Evolutionary conservation across 371 early-diverging fungal genomes (phyloP).

Genomic region (Apophysomyces variabilis): DNA sequence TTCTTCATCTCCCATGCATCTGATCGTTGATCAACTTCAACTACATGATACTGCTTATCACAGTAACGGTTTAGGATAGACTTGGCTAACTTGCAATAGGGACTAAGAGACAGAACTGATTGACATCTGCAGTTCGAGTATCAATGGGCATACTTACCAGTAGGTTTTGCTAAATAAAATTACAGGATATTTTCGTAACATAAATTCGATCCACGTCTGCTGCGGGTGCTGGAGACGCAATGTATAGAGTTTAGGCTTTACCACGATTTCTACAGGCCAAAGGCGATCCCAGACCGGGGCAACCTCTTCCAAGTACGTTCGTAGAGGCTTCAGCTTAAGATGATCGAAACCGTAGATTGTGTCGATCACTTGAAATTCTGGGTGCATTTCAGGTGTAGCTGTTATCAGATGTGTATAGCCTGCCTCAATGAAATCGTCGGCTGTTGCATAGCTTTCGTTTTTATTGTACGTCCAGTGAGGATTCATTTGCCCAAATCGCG

Average conservation of each 20-base stretch:
- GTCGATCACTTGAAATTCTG: constrained; percentile 47
- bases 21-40: constrained; percentile 46
- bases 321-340: constrained; percentile 21
- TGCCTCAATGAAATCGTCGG: constrained; percentile 56
- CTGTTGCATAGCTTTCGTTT: constrained; percentile 55
- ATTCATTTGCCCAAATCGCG: constrained; percentile 69
- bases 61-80: constrained; percentile 49
- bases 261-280: constrained; percentile 25
- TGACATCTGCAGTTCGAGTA: background rate
- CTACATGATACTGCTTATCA: constrained; percentile 25
- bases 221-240: constrained; percentile 37
- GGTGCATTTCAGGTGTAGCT: constrained; percentile 43
- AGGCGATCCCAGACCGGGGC: constrained; percentile 8
- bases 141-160: constrained; percentile 41
- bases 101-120: constrained; percentile 24
- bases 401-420: constrained; percentile 75
- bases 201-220: constrained; percentile 38
- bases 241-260: constrained; percentile 38
- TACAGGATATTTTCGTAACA: constrained; percentile 50
- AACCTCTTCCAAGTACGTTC: constrained; percentile 17
- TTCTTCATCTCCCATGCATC: constrained; percentile 36
- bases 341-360: constrained; percentile 34
- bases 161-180: constrained; percentile 68
- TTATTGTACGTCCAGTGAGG: constrained; percentile 68
- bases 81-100: constrained; percentile 61